Evolutionary conservation across 2,329 filamentous ascomycete species (phyloP), one percentile per base, ranked within the genome.

Genomic region (Calonectria pteridis): DNA sequence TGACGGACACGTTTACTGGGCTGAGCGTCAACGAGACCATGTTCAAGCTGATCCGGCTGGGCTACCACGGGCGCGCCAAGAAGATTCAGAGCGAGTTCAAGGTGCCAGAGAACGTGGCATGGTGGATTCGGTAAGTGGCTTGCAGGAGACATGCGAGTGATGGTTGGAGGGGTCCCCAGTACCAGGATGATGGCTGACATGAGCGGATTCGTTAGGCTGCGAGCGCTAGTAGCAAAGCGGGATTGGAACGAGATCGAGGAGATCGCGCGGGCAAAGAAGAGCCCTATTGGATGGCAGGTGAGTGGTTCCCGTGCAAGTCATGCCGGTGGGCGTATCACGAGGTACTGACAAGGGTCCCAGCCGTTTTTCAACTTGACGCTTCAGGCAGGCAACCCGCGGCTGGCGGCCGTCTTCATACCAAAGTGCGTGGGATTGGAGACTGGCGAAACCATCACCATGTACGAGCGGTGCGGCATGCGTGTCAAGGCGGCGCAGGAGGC

Each of bases 211-310:
- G 72, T 70, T 72, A 93, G 95, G 75, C 89, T 99, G 33, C 92
- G 96, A 79, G 97, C 96, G 0, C 89, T 98, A 65, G 95, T 99
- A 3, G 94, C 94, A 20, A 95, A 95, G 83, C 91, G 97, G 69
- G 94, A 98, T 82, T 99, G 96, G 95, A 92, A 91, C 66, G 96
- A 98, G 83, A 90, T 99, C 72, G 96, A 98, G 83, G 96, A 98
- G 78, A 91, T 95, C 78, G 91, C 91, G 43, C 94, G 93, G 82
- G 90, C 89, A 81, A 91, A 94, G 81, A 98, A 96, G 84, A 97
- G 94, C 72, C 95, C 96, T 0, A 98, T 99, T 82, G 96, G 96
- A 14, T 99, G 97, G 97, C 95, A 98, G 91, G 94, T 95, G 85
- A 88, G 92, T 86, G 51, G 68, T 51, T 74, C 33, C 74, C 58